phyloP scores from a whole-genome alignment of 2,329 filamentous ascomycete genomes.

The Ophiosphaerella narmari region DNA sequence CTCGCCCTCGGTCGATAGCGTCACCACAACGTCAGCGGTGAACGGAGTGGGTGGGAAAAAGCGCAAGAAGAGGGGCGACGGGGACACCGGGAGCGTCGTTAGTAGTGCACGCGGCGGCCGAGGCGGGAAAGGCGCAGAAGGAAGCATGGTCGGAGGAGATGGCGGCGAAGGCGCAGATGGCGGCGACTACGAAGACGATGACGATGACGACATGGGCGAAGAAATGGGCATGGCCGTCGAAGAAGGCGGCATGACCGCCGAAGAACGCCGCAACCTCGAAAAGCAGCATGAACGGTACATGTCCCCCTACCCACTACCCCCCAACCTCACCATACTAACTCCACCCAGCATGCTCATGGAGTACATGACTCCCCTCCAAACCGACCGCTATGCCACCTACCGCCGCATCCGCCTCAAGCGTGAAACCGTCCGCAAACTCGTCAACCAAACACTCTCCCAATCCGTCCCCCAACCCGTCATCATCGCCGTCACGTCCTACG shows the following conservation, averaged over 20 bases:
- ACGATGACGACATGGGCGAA: constrained; percentile 54
- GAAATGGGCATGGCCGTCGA: constrained; percentile 53
- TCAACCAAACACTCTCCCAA: constrained; percentile 80
- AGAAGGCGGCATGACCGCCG: constrained; percentile 57
- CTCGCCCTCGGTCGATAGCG: constrained; percentile 67
- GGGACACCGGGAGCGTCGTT: constrained; percentile 41
- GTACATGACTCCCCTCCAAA: constrained; percentile 68
- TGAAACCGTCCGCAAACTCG: constrained; percentile 72
- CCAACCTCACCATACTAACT: not conserved
- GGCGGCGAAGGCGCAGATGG: constrained; percentile 51
- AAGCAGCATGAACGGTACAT: constrained; percentile 63
- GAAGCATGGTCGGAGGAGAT: constrained; percentile 45
- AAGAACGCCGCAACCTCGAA: constrained; percentile 67
- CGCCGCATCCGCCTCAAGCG: constrained; percentile 70
- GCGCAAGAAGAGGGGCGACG: constrained; percentile 51
- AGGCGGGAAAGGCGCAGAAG: constrained; percentile 25
- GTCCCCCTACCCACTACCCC: not conserved
- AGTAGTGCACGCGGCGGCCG: constrained; percentile 40
- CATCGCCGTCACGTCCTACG: constrained; percentile 74
- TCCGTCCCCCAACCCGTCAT: constrained; percentile 75
- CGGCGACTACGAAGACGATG: constrained; percentile 63
- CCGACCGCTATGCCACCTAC: constrained; percentile 72
- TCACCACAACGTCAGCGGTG: constrained; percentile 58
- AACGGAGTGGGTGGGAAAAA: constrained; percentile 57
- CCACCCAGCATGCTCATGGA: constrained; percentile 61